These are phyloP conservation scores for Venturiaceae sp. DNA, from an alignment of 2,329 filamentous ascomycete genomes.

Conservation along the genomic window DNA sequence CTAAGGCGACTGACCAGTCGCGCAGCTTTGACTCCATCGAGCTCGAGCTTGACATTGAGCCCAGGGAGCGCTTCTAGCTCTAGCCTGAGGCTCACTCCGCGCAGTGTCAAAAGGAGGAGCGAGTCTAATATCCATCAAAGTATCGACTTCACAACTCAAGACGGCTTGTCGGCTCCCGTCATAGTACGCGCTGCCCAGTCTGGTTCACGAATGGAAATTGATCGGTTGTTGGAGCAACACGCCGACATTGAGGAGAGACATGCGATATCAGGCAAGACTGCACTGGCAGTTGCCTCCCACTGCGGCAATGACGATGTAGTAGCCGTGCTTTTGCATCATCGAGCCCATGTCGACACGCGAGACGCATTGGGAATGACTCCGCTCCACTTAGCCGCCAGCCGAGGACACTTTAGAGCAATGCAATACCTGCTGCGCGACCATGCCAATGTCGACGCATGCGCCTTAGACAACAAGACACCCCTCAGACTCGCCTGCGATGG, in stretches of 20 bases:
- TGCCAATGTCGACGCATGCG: conserved; percentile 20
- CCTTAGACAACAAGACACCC: conserved; percentile 22
- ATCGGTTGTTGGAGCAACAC: conserved; percentile 17
- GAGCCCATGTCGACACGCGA: conserved; percentile 18
- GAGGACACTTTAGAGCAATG: conserved; percentile 12
- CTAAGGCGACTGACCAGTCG: too few species aligned
- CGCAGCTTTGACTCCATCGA: too few species aligned
- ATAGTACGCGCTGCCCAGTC: too few species aligned
- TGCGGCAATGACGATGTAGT: conserved; percentile 27
- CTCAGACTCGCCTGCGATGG: conserved; percentile 25
- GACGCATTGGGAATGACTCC: conserved; percentile 17
- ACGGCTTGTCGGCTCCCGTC: too few species aligned
- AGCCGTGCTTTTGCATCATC: conserved; percentile 20
- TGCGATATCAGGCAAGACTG: conserved; percentile 21
- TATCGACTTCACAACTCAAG: conserved; percentile 22
- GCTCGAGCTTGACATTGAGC: too few species aligned
- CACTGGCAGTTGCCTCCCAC: conserved; percentile 28
- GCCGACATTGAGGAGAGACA: conserved; percentile 16
- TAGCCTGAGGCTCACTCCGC: too few species aligned
- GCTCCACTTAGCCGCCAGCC: conserved; percentile 11
- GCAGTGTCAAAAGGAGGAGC: too few species aligned
- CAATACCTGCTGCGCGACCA: conserved; percentile 12
- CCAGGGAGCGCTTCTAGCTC: too few species aligned
- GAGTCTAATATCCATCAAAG: conserved; percentile 21
- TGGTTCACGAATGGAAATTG: conserved; percentile 23